phyloP scores from a whole-genome alignment of 2,329 filamentous ascomycete species.

The Neodidymelliopsis sp. region DNA sequence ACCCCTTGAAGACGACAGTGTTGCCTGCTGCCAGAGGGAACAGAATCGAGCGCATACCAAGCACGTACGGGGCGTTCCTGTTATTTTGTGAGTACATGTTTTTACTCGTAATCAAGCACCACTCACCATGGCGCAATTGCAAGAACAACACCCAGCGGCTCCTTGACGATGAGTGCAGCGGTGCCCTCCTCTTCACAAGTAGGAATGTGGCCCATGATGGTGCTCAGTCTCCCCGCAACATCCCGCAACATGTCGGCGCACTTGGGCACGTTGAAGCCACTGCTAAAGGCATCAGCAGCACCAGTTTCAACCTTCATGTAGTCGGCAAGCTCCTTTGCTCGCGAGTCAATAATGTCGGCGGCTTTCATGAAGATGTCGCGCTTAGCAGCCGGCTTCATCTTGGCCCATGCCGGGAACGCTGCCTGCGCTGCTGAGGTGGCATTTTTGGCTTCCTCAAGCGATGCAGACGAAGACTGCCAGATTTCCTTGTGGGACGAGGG shows the following conservation, averaged over 20 bases:
- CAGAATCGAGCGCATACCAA: constrained; percentile 52
- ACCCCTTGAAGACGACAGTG: constrained; percentile 45
- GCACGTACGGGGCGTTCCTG: constrained; percentile 62
- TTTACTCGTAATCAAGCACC: background rate
- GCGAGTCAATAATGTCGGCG: constrained; percentile 67
- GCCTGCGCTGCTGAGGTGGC: constrained; percentile 68
- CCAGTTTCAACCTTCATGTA: constrained; percentile 69
- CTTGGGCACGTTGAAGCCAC: constrained; percentile 51
- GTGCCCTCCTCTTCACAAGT: constrained; percentile 58
- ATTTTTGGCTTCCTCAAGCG: constrained; percentile 62
- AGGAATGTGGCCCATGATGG: constrained; percentile 59
- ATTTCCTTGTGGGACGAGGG: constrained; percentile 63
- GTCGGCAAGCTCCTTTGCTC: constrained; percentile 65
- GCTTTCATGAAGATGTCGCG: constrained; percentile 75
- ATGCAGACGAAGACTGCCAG: constrained; percentile 64
- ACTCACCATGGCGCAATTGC: constrained; percentile 81
- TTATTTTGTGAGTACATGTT: background rate
- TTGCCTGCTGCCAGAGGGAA: constrained; percentile 68
- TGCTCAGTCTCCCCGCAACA: constrained; percentile 59
- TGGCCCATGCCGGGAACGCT: constrained; percentile 74
- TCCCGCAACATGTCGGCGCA: constrained; percentile 58
- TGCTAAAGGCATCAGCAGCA: constrained; percentile 50
- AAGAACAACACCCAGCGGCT: constrained; percentile 81
- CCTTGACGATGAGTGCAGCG: constrained; percentile 71
- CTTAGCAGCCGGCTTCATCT: constrained; percentile 65